phyloP scores from a whole-genome alignment of 371 early-diverging fungal genomes.

The Mucor irregularis region DNA sequence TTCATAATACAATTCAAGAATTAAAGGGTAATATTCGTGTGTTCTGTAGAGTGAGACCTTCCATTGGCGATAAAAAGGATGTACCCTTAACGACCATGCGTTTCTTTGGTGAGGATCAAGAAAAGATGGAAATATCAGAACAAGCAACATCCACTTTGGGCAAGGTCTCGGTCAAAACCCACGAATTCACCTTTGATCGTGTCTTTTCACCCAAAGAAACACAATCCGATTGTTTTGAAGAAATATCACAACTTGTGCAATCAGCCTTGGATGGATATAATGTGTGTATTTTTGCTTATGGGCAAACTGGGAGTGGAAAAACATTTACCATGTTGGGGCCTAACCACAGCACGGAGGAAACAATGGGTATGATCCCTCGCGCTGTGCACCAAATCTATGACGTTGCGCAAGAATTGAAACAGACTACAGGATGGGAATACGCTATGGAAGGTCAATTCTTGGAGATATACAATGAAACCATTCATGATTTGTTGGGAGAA shows the following conservation, averaged over 20 bases:
- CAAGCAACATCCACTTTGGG: slow-evolving; percentile 40
- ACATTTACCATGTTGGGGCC: slow-evolving; percentile 78
- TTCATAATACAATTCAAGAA: slow-evolving; percentile 95
- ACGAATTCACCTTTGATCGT: slow-evolving; percentile 82
- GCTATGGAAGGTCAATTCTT: slow-evolving; percentile 84
- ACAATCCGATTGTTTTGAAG: slow-evolving; percentile 91
- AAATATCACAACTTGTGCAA: slow-evolving; percentile 94
- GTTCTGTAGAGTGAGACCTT: slow-evolving; percentile 94
- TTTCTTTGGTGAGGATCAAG: slow-evolving; percentile 52
- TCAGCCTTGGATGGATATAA: slow-evolving; percentile 97
- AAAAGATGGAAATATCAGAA: slow-evolving; percentile 54
- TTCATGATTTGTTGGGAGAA: slow-evolving; percentile 82
- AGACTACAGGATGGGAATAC: slow-evolving; percentile 85
- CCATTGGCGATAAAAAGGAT: slow-evolving; percentile 26
- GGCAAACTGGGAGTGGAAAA: slow-evolving; percentile 99
- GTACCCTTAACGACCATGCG: slow-evolving; percentile 26
- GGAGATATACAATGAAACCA: slow-evolving; percentile 97
- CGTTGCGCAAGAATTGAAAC: slow-evolving; percentile 67
- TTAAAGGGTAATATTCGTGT: slow-evolving; percentile 98
- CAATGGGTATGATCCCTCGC: slow-evolving; percentile 88
- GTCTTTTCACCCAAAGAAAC: slow-evolving; percentile 75
- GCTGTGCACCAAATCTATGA: slow-evolving; percentile 87
- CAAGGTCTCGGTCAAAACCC: slow-evolving; percentile 44
- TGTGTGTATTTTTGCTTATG: slow-evolving; percentile 99
- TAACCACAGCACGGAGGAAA: slow-evolving; percentile 34